Evolutionary conservation across 129 eudicot species (phyloP).

Genomic region (Helianthus tuberosus): DNA sequence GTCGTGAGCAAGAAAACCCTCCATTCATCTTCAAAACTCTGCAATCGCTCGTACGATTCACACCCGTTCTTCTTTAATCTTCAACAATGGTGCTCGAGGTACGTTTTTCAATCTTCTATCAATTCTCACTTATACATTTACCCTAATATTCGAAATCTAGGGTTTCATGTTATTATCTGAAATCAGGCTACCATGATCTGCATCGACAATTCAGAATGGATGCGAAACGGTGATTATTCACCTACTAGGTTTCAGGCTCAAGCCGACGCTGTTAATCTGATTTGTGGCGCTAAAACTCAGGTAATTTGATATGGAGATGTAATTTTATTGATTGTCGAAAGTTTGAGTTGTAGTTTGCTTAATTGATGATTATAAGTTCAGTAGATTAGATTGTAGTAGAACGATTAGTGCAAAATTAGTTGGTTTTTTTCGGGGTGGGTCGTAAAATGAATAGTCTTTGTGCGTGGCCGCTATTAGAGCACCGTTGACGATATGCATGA

Average conservation of each 20-base stretch:
- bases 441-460: too few species aligned
- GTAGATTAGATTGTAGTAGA: too few species aligned
- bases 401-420: too few species aligned
- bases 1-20: constrained; percentile 36
- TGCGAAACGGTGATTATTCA: constrained; percentile 96
- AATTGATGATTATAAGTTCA: too few species aligned
- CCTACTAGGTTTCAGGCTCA: constrained; percentile 95
- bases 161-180: constrained; percentile 20
- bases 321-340: too few species aligned
- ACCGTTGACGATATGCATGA: too few species aligned
- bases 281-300: constrained; percentile 98
- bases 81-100: constrained; percentile 93
- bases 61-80: constrained; percentile 9
- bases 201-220: constrained; percentile 97
- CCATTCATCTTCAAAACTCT: constrained; percentile 20
- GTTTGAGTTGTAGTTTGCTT: too few species aligned
- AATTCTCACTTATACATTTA: background rate
- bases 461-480: too few species aligned
- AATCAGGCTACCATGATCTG: constrained; percentile 97
- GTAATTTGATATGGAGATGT: constrained; percentile 17
- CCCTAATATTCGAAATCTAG: constrained; percentile 24
- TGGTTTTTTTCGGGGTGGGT: too few species aligned
- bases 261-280: constrained; percentile 91
- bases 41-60: constrained; percentile 25
- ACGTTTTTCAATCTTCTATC: constrained; percentile 12